Base-by-base conservation (phyloP, 2,329 filamentous ascomycete genomes). In the Aspergillus aculeatinus region DNA sequence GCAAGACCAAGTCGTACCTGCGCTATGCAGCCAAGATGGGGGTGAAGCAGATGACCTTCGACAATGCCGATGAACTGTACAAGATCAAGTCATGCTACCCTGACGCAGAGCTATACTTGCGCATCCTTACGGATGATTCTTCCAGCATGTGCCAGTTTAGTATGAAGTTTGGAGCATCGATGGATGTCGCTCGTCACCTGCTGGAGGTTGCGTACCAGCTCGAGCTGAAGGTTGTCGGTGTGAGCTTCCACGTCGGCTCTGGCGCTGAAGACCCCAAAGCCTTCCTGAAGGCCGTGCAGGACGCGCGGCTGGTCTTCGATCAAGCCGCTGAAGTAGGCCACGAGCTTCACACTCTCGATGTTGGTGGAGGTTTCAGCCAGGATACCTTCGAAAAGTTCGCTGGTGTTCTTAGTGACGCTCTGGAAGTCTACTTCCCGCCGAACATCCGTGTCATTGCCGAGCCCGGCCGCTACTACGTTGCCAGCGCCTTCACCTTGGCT, bases 11-110 rank as follows among this genome's bases (percentile, higher is more conserved):
- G 81, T 97, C 94, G 51, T 98, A 97, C 77, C 85, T 99, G 64
- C 92, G 93, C 73, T 96, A 93, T 73, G 95, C 96, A 65, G 87
- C 90, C 72, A 85, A 87, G 74, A 83, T 88, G 67, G 90, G 89
- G 68, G 95, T 99, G 75, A 94, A 90, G 81, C 91, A 96, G 83
- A 98, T 99, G 94, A 99, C 95, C 2, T 98, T 99, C 74, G 95
- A 99, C 85, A 99, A 99, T 71, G 87, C 90, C 75, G 95, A 99
- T 76, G 95, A 99, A 83, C 86, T 99, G 55, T 92, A 94, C 86
- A 99, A 99, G 85, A 94, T 96, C 77, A 95, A 96, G 78, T 90
- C 92, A 77, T 86, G 95, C 69, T 97, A 86, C 73, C 94, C 95
- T 2, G 87, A 87, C 51, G 95, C 95, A 29, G 91, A 97, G 81